Evolutionary conservation across 2,329 filamentous ascomycete genomes (phyloP).

Genomic region (Neofusicoccum cordaticola): DNA sequence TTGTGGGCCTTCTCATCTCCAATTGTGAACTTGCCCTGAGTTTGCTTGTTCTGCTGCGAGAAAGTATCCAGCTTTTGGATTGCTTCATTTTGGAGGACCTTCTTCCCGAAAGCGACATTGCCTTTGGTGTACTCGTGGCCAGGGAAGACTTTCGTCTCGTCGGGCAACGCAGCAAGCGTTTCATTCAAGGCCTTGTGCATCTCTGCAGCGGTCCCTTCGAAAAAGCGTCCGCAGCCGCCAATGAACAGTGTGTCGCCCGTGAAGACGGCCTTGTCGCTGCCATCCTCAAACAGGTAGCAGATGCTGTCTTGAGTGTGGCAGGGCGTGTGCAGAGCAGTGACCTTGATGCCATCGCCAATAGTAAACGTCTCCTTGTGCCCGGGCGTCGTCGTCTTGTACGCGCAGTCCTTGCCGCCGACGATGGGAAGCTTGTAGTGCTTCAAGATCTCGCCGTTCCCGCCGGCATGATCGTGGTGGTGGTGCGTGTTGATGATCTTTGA

Average conservation of each 20-base stretch:
- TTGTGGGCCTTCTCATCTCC: conserved; percentile 96
- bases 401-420: conserved; percentile 84
- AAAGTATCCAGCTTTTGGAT: conserved; percentile 74
- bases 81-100: conserved; percentile 68
- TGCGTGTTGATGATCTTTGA: conserved; percentile 94
- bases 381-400: conserved; percentile 74
- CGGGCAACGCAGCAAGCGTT: conserved; percentile 73
- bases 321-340: conserved; percentile 88
- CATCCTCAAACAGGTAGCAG: conserved; percentile 88
- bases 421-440: conserved; percentile 66
- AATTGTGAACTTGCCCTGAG: conserved; percentile 94
- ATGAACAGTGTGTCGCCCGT: conserved; percentile 97
- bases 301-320: conserved; percentile 99
- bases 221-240: conserved; percentile 91
- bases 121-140: conserved; percentile 98
- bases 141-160: conserved; percentile 90
- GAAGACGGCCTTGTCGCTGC: conserved; percentile 72
- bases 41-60: conserved; percentile 76
- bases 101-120: conserved; percentile 84
- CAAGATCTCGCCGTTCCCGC: conserved; percentile 82
- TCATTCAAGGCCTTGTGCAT: conserved; percentile 94
- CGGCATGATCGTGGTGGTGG: conserved; percentile 92
- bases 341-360: conserved; percentile 74
- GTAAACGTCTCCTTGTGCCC: conserved; percentile 73
- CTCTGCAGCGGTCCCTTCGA: conserved; percentile 78